Conservation (phyloP, 768 basidiomycete genomes). For the Termitomyces eurrhizus region DNA sequence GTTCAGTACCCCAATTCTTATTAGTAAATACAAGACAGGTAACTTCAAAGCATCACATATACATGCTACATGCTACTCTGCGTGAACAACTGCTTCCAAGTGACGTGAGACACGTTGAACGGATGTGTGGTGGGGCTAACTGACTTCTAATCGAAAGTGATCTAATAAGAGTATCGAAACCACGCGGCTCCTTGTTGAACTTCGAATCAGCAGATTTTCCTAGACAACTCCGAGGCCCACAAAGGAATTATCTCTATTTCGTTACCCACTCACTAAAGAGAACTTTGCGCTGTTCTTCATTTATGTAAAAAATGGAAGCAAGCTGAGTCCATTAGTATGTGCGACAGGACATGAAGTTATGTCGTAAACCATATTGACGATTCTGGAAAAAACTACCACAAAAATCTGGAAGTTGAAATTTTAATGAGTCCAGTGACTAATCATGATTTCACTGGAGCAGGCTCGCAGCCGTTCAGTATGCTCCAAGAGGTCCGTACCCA, state of each 20-base stretch:
- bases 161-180: not conserved
- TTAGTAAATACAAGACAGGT: not conserved
- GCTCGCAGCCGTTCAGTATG: not conserved
- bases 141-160: not conserved
- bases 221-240: not conserved
- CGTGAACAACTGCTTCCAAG: not conserved
- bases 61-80: not conserved
- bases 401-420: not conserved
- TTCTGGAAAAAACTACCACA: not conserved
- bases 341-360: not conserved
- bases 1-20: not conserved
- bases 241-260: not conserved
- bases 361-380: not conserved
- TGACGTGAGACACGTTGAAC: not conserved
- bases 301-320: not conserved
- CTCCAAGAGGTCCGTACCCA: not conserved
- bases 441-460: not conserved
- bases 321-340: not conserved
- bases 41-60: not conserved
- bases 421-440: not conserved
- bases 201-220: not conserved
- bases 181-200: not conserved
- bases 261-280: not conserved
- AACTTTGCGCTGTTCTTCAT: not conserved
- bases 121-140: not conserved